phyloP scores from a whole-genome alignment of 2,329 filamentous ascomycete genomes.

The Venturia oleaginea region DNA sequence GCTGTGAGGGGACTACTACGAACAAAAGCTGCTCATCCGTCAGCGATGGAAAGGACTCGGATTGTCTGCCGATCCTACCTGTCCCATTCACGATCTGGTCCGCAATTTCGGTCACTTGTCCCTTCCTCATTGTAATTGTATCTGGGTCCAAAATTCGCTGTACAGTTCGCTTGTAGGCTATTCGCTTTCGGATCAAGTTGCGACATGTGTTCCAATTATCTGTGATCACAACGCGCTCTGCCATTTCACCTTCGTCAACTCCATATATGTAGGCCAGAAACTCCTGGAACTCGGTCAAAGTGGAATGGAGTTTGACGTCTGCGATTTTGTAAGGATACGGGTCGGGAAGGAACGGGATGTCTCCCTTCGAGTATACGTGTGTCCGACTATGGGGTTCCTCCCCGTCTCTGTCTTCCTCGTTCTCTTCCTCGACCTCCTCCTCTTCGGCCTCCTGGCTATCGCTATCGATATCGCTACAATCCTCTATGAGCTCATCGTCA shows the following conservation, averaged over 20 bases:
- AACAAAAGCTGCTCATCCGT: neutral
- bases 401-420: neutral
- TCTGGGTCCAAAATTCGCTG: neutral
- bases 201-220: neutral
- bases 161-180: neutral
- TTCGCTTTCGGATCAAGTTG: neutral
- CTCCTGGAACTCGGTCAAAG: neutral
- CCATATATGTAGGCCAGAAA: neutral
- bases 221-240: neutral
- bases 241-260: neutral
- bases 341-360: neutral
- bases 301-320: neutral
- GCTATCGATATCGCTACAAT: neutral
- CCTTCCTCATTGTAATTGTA: neutral
- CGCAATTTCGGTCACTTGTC: neutral
- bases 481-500: neutral
- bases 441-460: neutral
- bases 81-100: neutral
- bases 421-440: neutral
- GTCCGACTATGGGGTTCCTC: neutral
- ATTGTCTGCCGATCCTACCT: neutral
- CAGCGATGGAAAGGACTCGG: neutral
- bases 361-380: neutral
- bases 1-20: neutral
- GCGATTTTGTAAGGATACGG: neutral